These are phyloP conservation scores for Corymbia maculata DNA, from an alignment of 345 rosid species.

Conservation along the genomic window DNA sequence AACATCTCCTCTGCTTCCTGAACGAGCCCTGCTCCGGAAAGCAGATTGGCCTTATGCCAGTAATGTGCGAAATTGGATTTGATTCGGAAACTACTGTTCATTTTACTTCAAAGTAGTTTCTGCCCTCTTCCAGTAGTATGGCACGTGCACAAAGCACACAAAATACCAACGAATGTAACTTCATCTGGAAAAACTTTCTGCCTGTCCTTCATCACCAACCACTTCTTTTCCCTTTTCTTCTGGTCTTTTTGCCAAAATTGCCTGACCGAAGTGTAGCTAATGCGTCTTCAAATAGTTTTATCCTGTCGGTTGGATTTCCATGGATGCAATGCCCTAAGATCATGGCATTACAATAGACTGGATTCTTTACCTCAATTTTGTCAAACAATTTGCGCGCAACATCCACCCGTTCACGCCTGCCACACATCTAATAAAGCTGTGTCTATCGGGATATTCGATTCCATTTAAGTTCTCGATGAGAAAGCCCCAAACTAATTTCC, in stretches of 20 bases:
- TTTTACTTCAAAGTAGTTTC: slow-evolving; percentile 27
- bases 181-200: slow-evolving; percentile 30
- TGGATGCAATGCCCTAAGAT: slow-evolving; percentile 70
- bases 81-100: slow-evolving; percentile 31
- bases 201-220: neutral
- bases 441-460: slow-evolving; percentile 16
- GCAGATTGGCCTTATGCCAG: slow-evolving; percentile 81
- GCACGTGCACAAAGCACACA: slow-evolving; percentile 59
- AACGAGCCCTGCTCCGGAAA: slow-evolving; percentile 18
- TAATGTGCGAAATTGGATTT: slow-evolving; percentile 66
- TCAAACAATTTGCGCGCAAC: slow-evolving; percentile 44
- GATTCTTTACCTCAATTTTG: slow-evolving; percentile 21
- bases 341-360: slow-evolving; percentile 71
- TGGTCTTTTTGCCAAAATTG: neutral
- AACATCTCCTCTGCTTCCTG: slow-evolving; percentile 42
- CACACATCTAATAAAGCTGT: slow-evolving; percentile 63
- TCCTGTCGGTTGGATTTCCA: slow-evolving; percentile 52
- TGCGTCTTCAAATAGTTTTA: slow-evolving; percentile 35
- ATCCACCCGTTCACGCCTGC: slow-evolving; percentile 44
- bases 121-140: slow-evolving; percentile 31
- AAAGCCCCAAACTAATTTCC: slow-evolving; percentile 60
- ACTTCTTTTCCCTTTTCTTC: neutral
- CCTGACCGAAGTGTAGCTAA: neutral
- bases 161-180: slow-evolving; percentile 47
- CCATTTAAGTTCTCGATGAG: slow-evolving; percentile 14